These are phyloP conservation scores for Lyophyllum shimeji DNA, from an alignment of 768 basidiomycete species.

Conservation along the genomic window DNA sequence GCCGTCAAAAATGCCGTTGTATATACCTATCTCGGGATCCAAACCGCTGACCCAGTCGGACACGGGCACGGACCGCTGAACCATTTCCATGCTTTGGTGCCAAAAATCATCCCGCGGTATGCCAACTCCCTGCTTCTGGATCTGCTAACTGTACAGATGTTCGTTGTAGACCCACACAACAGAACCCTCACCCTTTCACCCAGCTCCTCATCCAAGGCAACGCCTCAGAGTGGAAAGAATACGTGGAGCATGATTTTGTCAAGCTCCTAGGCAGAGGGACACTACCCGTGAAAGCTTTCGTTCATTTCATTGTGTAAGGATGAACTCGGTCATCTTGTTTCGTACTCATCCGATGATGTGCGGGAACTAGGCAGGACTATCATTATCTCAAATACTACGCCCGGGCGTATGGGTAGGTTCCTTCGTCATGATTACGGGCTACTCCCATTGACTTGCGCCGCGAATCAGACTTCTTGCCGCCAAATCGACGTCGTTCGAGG, in stretches of 20 bases:
- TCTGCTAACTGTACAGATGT: neutral
- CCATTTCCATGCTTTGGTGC: conserved; percentile 66
- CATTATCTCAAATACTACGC: conserved; percentile 82
- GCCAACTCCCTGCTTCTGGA: neutral
- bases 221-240: conserved; percentile 61
- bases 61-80: conserved; percentile 84
- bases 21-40: conserved; percentile 79
- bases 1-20: conserved; percentile 59
- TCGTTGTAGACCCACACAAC: conserved; percentile 49
- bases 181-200: conserved; percentile 70
- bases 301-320: conserved; percentile 81
- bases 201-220: conserved; percentile 60
- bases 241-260: conserved; percentile 86
- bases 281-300: conserved; percentile 62
- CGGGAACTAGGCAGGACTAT: conserved; percentile 70
- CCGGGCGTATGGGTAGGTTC: conserved; percentile 67
- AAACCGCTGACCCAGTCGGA: conserved; percentile 66
- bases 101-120: conserved; percentile 49
- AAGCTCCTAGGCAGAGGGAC: conserved; percentile 71
- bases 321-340: neutral
- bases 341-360: neutral
- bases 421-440: neutral
- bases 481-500: conserved; percentile 66
- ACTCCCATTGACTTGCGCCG: neutral
- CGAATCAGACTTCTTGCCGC: conserved; percentile 66